phyloP scores from a whole-genome alignment of 1,139 yeast species.

The Lodderomyces elongisporus region DNA sequence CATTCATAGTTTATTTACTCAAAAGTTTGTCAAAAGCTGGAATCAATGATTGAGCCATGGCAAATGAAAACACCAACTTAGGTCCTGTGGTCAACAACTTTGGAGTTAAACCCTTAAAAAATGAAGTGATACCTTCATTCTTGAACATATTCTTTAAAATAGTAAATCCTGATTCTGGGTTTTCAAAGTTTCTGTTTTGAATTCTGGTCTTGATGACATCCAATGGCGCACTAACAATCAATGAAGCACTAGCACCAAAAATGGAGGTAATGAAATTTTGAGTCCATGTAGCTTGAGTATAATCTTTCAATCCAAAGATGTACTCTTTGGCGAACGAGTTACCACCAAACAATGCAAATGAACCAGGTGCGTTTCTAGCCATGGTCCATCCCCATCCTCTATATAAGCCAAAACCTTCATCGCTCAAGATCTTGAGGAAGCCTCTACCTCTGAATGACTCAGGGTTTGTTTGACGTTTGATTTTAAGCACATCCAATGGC shows the following conservation, averaged over 20 bases:
- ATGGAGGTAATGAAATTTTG: slow-evolving; percentile 96
- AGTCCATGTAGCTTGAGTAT: slow-evolving; percentile 86
- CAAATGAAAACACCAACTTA: slow-evolving; percentile 92
- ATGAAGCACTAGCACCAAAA: slow-evolving; percentile 95
- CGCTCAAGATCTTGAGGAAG: slow-evolving; percentile 72
- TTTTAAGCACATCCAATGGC: slow-evolving; percentile 94
- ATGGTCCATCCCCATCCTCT: slow-evolving; percentile 99
- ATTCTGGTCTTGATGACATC: slow-evolving; percentile 98
- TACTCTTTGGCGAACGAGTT: slow-evolving; percentile 98
- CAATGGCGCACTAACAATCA: slow-evolving; percentile 94
- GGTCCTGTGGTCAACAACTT: slow-evolving; percentile 97
- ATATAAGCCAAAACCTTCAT: slow-evolving; percentile 91
- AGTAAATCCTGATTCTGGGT: slow-evolving; percentile 89
- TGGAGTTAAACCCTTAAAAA: slow-evolving; percentile 96
- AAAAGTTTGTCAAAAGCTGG: slow-evolving; percentile 85
- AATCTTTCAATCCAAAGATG: slow-evolving; percentile 79
- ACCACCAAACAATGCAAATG: slow-evolving; percentile 96
- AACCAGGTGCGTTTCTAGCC: slow-evolving; percentile 99
- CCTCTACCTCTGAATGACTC: slow-evolving; percentile 98
- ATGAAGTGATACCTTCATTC: slow-evolving; percentile 85
- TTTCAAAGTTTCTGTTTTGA: slow-evolving; percentile 92
- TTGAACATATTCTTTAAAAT: slow-evolving; percentile 89
- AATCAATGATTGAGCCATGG: slow-evolving; percentile 91
- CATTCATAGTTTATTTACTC: slow-evolving; percentile 17
- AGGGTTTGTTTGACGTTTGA: slow-evolving; percentile 98